These are phyloP conservation scores for Crotalaria pallida DNA, from an alignment of 306 rosid species.

Conservation along the genomic window DNA sequence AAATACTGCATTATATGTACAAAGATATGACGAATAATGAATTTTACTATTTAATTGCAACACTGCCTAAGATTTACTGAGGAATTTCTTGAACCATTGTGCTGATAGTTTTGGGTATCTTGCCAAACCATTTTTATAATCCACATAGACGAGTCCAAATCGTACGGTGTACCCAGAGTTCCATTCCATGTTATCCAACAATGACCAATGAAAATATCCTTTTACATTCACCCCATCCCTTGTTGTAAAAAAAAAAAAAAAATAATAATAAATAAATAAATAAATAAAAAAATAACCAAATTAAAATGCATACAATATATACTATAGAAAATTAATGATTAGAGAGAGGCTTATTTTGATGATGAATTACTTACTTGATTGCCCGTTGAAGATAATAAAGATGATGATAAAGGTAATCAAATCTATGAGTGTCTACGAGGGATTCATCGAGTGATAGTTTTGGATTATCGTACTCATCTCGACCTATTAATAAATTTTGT, in stretches of 20 bases:
- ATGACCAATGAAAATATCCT: conserved; percentile 58
- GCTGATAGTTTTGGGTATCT: conserved; percentile 47
- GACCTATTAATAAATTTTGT: conserved; percentile 20
- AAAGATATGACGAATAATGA: too few relatives aligned
- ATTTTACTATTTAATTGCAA: too few relatives aligned
- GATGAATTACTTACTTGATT: conserved; percentile 33
- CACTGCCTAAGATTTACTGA: neutral
- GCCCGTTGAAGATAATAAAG: conserved; percentile 29
- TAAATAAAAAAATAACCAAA: neutral
- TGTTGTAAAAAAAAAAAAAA: neutral
- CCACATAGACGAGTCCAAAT: conserved; percentile 41
- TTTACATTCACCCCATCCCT: conserved; percentile 39
- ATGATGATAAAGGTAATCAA: conserved; percentile 32
- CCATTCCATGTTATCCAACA: conserved; percentile 53
- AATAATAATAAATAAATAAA: too few relatives aligned
- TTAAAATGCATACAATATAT: neutral
- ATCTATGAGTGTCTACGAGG: conserved; percentile 29
- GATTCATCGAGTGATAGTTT: conserved; percentile 26
- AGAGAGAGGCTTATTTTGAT: neutral
- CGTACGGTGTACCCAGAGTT: conserved; percentile 37
- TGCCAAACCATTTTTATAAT: conserved; percentile 38
- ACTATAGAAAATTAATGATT: neutral
- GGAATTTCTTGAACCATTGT: conserved; percentile 47
- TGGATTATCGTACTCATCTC: conserved; percentile 31
- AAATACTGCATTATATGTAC: neutral